Evolutionary conservation across 1,139 yeast genomes (phyloP), one percentile per base, ranked within the genome.

Genomic region (Debaryomycetaceae sp.): DNA sequence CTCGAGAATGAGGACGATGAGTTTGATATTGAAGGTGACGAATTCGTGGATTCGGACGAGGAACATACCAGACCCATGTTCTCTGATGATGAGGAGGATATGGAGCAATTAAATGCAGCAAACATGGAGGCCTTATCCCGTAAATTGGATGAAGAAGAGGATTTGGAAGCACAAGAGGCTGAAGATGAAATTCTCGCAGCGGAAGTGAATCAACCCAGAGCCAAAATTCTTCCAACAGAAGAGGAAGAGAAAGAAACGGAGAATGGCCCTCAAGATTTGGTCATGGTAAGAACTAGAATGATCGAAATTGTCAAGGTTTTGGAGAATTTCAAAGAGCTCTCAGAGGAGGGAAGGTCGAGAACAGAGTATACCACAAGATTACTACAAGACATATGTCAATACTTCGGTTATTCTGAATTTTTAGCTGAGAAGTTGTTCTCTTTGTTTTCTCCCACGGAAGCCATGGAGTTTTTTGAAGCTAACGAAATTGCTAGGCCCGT

Each of bases 401-500:
- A 95, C 70, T 95, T 91, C 61, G 99, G 99, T n/a, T 95, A 95
- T 70, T 81, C 93, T n/a, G 87, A 83, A 56, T 90, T 86, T 63
- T 78, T 95, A 59, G 99, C 99, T 27, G 97, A 90, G 59, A 91
- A 91, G 65, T 76, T 93, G 49, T 90, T 90, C 72, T 83, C 90
- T 58, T 75, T 93, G 50, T 95, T 95, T 64, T 81, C 95, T 13
- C 98, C 98, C 35, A 78, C 93, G 14, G 99, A 95, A 72, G 99
- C 99, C 14, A 81, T 95, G 78, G 99, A 93, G 66, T 95, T 95
- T 62, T 95, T 95, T 57, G 99, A 95, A 72, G 98, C 99, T 40
- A 93, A 93, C 69, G 99, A 95, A 71, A 88, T 91, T 47, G 87
- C 96, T 34, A 81, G 99, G 66, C 99, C 99, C 39, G 79, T 93